Evolutionary conservation across 1,139 yeast species (phyloP), one percentile per base, ranked within the genome.

Genomic region (Torulaspora globosa): DNA sequence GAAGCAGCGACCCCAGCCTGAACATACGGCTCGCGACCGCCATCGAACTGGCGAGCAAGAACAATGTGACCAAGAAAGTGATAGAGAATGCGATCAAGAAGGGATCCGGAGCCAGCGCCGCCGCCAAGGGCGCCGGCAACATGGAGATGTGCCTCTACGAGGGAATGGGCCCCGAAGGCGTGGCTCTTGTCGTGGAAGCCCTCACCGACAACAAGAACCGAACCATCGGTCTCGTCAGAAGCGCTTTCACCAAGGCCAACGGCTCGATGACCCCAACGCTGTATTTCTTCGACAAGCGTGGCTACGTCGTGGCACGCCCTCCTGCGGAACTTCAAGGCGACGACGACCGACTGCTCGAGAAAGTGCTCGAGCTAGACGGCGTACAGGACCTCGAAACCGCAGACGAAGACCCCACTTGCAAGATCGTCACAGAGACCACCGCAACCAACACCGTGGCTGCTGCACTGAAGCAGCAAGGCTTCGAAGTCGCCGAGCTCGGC

Each of bases 151-250:
- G 76, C 27, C 54, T 78, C n/a, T 92, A 90, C 66, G 98, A 92
- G 64, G 96, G 92, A 19, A 72, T 89, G 67, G 97, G 94, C 0
- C 96, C 97, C 0, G 95, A 90, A 2, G 96, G 96, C 0, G 87
- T 86, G 3, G 88, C 96, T 0, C 73, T 89, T 43, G 77, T 92
- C 4, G 78, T 89, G 7, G 96, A 87, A 59, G 90, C 95, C 0
- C 72, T 81, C 43, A 90, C 97, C 0, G 97, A 90, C 65, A 92
- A 88, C 66, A 87, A 85, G 65, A 82, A 85, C 47, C 72, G 97
- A 45, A 83, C 97, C 0, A 78, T 89, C 24, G 82, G 86, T 21
- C 73, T 76, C 45, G 83, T 92, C 5, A 80, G 92, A 58, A 79
- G 86, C 10, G 84, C 88, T 2, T 79, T 92, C 67, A 76, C 81